Evolutionary conservation across 768 basidiomycete genomes (phyloP).

Genomic region (Pleurotus eryngii): DNA sequence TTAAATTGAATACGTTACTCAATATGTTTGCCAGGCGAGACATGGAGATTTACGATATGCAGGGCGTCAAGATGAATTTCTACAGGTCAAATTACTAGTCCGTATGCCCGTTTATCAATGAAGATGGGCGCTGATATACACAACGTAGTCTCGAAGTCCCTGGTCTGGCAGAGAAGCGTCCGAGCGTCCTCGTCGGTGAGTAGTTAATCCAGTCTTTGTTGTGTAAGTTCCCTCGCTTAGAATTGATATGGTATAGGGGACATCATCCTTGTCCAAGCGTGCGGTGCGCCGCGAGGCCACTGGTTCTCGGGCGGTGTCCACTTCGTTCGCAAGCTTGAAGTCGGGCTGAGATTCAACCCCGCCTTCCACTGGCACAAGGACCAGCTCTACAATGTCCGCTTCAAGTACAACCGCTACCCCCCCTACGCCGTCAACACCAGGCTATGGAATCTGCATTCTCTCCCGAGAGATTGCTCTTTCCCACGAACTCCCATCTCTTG

Average conservation of each 20-base stretch:
- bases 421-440: conserved; percentile 54
- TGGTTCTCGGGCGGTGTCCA: conserved; percentile 50
- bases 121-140: not conserved
- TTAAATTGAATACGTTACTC: too few species aligned
- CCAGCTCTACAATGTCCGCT: conserved; percentile 49
- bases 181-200: conserved; percentile 49
- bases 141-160: conserved; percentile 43
- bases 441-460: conserved; percentile 38
- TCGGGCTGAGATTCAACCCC: conserved; percentile 44
- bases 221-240: not conserved
- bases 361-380: conserved; percentile 38
- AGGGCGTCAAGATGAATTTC: conserved; percentile 30
- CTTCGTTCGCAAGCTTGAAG: conserved; percentile 34
- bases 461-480: conserved; percentile 46
- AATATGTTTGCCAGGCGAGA: conserved; percentile 26
- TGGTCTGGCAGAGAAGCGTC: conserved; percentile 56
- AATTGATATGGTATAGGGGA: conserved; percentile 23
- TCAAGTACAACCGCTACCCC: conserved; percentile 53
- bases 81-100: conserved; percentile 43
- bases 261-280: conserved; percentile 32
- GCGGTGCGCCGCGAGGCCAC: conserved; percentile 19
- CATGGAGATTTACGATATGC: conserved; percentile 33
- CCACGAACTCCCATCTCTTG: conserved; percentile 24
- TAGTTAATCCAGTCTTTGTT: not conserved
- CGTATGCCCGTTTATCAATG: conserved; percentile 11